phyloP scores from a whole-genome alignment of 371 early-diverging fungal species.

The Globomyces sp. region DNA sequence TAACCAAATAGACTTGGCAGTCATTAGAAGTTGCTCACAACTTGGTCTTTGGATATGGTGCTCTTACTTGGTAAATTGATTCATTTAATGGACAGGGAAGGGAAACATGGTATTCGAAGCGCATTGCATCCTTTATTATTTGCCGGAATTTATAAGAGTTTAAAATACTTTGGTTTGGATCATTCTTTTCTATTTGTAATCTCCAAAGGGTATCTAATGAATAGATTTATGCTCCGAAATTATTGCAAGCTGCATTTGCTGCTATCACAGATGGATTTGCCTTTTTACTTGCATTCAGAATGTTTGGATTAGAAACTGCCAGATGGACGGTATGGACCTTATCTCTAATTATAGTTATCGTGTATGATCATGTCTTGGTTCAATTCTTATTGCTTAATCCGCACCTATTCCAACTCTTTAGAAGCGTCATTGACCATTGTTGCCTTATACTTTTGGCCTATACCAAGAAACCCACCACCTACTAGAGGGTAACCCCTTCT shows the following conservation, averaged over 20 bases:
- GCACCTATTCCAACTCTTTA: constrained; percentile 71
- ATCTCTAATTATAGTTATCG: constrained; percentile 39
- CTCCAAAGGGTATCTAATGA: neutral
- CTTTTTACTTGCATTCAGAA: constrained; percentile 61
- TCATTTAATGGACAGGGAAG: constrained; percentile 64
- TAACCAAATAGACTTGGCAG: constrained; percentile 67
- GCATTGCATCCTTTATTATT: constrained; percentile 76
- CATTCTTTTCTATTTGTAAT: constrained; percentile 55
- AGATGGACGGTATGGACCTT: constrained; percentile 26
- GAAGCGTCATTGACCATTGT: constrained; percentile 65
- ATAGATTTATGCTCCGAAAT: constrained; percentile 69
- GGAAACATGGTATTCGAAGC: constrained; percentile 69
- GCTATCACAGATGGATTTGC: constrained; percentile 73
- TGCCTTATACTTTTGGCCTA: constrained; percentile 76
- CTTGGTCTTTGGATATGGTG: constrained; percentile 79
- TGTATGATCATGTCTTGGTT: constrained; percentile 77
- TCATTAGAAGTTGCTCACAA: constrained; percentile 82
- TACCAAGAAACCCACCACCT: constrained; percentile 20
- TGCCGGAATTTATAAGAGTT: constrained; percentile 64
- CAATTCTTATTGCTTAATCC: constrained; percentile 70
- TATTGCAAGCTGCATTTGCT: constrained; percentile 70
- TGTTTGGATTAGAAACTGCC: constrained; percentile 53
- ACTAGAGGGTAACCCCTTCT: neutral
- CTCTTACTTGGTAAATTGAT: constrained; percentile 60
- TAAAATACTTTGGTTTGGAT: constrained; percentile 63